Percentiles rank a stretch among this genome's conserved stretches.
phyloP scores from a whole-genome alignment of 306 rosid genomes.

The Benincasa hispida region DNA sequence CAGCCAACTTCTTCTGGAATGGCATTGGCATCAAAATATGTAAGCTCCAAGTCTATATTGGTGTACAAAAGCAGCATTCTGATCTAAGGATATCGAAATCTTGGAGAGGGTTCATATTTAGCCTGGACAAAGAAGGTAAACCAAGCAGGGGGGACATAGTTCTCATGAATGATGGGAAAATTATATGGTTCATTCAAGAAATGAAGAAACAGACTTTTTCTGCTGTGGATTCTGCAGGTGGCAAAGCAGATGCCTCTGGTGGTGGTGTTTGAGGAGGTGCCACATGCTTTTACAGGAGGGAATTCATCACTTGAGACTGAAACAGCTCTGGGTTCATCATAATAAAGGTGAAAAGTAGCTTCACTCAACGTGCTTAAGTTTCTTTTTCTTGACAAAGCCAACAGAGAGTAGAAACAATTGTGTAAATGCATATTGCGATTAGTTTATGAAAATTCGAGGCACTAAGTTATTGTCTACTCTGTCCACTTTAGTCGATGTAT shows the following conservation, averaged over 20 bases:
- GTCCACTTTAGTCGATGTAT: neutral
- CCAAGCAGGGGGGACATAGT: neutral
- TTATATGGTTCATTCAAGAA: neutral
- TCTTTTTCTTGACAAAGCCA: neutral
- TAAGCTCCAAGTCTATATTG: constrained; percentile 43
- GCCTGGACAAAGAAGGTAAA: neutral
- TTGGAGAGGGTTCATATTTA: neutral
- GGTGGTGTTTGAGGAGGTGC: neutral
- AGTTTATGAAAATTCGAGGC: neutral
- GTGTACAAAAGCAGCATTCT: constrained; percentile 35
- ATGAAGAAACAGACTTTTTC: neutral
- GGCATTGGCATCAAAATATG: constrained; percentile 52
- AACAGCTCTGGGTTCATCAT: neutral
- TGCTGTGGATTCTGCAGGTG: neutral
- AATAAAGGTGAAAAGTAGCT: neutral
- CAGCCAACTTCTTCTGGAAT: constrained; percentile 68
- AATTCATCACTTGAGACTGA: neutral
- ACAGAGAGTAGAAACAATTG: neutral
- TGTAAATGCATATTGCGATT: neutral
- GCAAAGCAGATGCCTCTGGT: neutral
- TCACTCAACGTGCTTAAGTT: neutral
- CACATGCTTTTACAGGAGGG: neutral
- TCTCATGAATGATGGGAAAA: neutral
- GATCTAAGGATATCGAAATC: neutral
- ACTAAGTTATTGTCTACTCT: neutral